Evolutionary conservation across 345 rosid genomes (phyloP), one percentile per base, ranked within the genome.

Genomic region (Excoecaria cochinchinensis): DNA sequence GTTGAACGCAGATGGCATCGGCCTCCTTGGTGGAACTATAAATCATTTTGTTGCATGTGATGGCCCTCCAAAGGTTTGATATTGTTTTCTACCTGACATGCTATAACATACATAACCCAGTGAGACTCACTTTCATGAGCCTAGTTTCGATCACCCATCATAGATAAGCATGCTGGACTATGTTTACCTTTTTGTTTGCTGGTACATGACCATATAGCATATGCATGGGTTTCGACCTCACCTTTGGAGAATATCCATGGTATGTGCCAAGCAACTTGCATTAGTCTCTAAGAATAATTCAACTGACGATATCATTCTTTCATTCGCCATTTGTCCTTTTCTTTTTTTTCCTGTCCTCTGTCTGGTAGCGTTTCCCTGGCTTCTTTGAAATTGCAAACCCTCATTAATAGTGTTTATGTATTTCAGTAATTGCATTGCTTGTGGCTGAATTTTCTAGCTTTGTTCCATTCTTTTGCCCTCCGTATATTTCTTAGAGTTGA

Each of bases 11-110:
- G 99, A 95, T 89, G 99, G 99, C 72, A 83, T 90, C 76, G 99
- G 99, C 79, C 85, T 95, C 80, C 99, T 95, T 84, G 98, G 99
- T 78, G 98, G 98, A 74, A 90, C 93, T 75, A 86, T 95, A 78
- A 88, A 82, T 83, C 89, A 93, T 73, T 90, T 95, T 81, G 88
- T 75, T 76, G 66, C 81, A 53, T 76, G 78, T 65, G 87, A 84
- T 55, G 90, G 87, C 77, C 93, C 98, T 44, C 96, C 99, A 71
- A 95, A 90, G 97, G 98, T 95, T 84, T 85, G 85, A 21, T 71
- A 15, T 79, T 71, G 69, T 78, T 76, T 50, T 72, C 70, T 80
- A 68, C 69, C 16, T 74, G 52, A 21, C 10, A 24, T 53, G 65
- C 63, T 24, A 67, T 19, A 3, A 24, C 67, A 36, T 58, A 17